Percentiles rank a stretch among this genome's conserved stretches.
These are phyloP conservation scores for Verticillium dahliae DNA, from an alignment of 2,329 filamentous ascomycete species.

Conservation along the genomic window DNA sequence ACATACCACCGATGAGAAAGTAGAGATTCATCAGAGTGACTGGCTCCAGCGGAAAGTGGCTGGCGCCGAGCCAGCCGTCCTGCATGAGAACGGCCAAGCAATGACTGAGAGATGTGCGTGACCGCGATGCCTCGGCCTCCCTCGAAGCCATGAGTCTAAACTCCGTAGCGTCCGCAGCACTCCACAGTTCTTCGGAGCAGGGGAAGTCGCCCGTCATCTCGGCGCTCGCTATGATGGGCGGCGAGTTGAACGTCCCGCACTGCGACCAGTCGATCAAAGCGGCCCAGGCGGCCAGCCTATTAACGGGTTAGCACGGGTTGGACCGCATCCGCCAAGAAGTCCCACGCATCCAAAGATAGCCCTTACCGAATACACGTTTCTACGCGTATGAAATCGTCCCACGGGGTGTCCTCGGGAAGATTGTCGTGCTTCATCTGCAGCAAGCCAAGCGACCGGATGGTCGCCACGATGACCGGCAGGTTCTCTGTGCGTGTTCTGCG, in stretches of 20 bases:
- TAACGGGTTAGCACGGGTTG: not conserved
- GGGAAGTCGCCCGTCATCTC: conserved; percentile 19
- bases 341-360: not conserved
- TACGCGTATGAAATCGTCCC: conserved; percentile 11
- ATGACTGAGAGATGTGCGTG: conserved; percentile 7
- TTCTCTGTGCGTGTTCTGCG: conserved; percentile 3
- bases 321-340: not conserved
- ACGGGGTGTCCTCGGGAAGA: conserved; percentile 3
- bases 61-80: conserved; percentile 8
- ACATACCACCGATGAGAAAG: not conserved
- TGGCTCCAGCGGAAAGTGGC: not conserved
- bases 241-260: conserved; percentile 15
- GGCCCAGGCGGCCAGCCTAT: conserved; percentile 16
- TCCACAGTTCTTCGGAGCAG: conserved; percentile 16
- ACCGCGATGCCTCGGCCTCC: not conserved
- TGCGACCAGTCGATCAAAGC: conserved; percentile 20
- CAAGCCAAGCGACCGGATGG: conserved; percentile 9
- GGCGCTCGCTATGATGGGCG: conserved; percentile 12
- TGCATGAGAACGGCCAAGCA: conserved; percentile 13
- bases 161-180: conserved; percentile 12
- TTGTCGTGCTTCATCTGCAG: conserved; percentile 6
- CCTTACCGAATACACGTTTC: conserved; percentile 15
- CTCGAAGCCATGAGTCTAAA: conserved; percentile 6
- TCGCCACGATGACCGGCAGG: conserved; percentile 14
- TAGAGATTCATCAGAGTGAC: not conserved